phyloP scores from a whole-genome alignment of 2,329 filamentous ascomycete species.

The Chrysoporthe puriensis region DNA sequence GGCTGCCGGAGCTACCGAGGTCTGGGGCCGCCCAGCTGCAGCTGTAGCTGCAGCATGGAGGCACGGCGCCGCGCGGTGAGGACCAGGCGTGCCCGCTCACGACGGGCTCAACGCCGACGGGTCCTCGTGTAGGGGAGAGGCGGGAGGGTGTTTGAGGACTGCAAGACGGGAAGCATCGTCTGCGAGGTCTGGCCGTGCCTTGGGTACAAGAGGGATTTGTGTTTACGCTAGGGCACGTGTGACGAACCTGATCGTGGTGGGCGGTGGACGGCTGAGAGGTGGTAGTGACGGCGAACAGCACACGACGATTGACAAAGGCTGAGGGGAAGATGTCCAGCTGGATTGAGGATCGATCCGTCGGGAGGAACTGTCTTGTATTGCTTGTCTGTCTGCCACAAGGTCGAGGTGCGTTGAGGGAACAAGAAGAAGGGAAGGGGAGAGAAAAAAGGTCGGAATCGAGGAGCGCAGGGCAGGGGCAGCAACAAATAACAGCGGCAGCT shows the following conservation, averaged over 20 bases:
- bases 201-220: slow-evolving; percentile 21
- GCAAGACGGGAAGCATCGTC: neutral
- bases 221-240: slow-evolving; percentile 26
- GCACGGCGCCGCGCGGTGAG: neutral
- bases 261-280: neutral
- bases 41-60: slow-evolving; percentile 1
- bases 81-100: neutral
- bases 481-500: slow-evolving; percentile 30
- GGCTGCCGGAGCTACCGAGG: slow-evolving; percentile 12
- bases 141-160: neutral
- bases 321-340: slow-evolving; percentile 25
- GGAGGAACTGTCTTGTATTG: slow-evolving; percentile 3
- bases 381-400: slow-evolving; percentile 21
- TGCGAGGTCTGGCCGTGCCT: slow-evolving; percentile 22
- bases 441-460: slow-evolving; percentile 9
- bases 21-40: neutral
- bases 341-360: slow-evolving; percentile 17
- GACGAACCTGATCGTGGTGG: slow-evolving; percentile 17
- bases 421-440: slow-evolving; percentile 10
- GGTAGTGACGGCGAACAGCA: slow-evolving; percentile 27
- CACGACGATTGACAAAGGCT: slow-evolving; percentile 28
- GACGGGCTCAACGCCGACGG: neutral
- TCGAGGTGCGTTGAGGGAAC: slow-evolving; percentile 27
- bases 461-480: slow-evolving; percentile 21
- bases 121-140: neutral